phyloP scores from a whole-genome alignment of 495 filamentous ascomycete genomes.

The Chaetomidium leptoderma region DNA sequence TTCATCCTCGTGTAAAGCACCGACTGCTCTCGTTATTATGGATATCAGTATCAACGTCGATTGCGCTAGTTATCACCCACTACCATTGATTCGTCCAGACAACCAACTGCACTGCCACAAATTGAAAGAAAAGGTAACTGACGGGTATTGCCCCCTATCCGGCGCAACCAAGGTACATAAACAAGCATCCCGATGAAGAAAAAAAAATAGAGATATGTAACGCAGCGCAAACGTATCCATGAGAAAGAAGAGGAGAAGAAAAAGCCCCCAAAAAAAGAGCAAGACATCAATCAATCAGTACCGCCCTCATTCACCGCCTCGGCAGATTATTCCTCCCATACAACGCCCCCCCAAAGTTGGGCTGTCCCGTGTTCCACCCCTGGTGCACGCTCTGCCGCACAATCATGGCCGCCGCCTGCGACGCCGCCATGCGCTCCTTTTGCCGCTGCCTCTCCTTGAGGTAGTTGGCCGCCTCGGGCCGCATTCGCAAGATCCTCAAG shows the following conservation, averaged over 20 bases:
- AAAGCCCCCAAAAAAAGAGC: no score
- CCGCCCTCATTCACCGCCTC: slow-evolving; percentile 18
- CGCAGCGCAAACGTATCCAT: no score
- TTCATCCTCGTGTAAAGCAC: no score
- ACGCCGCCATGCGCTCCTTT: slow-evolving; percentile 85
- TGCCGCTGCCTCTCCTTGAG: slow-evolving; percentile 86
- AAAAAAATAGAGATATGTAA: no score
- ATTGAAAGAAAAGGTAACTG: neutral
- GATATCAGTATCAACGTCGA: neutral
- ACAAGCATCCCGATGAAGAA: neutral
- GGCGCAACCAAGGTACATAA: neutral
- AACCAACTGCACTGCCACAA: neutral
- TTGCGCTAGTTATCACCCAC: no score
- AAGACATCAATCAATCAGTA: neutral
- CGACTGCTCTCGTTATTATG: neutral
- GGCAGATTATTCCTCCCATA: slow-evolving; percentile 32
- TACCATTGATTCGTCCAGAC: neutral
- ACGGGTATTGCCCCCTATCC: slow-evolving; percentile 9
- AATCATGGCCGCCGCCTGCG: slow-evolving; percentile 89
- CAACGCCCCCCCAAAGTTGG: slow-evolving; percentile 32
- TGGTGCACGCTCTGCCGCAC: slow-evolving; percentile 82
- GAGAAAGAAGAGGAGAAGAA: neutral
- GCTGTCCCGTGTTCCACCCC: slow-evolving; percentile 43
- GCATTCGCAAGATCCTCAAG: slow-evolving; percentile 88
- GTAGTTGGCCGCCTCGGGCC: slow-evolving; percentile 88